These are phyloP conservation scores for Uromyces viciae-fabae DNA, from an alignment of 1,284 basidiomycete species.

Conservation along the genomic window DNA sequence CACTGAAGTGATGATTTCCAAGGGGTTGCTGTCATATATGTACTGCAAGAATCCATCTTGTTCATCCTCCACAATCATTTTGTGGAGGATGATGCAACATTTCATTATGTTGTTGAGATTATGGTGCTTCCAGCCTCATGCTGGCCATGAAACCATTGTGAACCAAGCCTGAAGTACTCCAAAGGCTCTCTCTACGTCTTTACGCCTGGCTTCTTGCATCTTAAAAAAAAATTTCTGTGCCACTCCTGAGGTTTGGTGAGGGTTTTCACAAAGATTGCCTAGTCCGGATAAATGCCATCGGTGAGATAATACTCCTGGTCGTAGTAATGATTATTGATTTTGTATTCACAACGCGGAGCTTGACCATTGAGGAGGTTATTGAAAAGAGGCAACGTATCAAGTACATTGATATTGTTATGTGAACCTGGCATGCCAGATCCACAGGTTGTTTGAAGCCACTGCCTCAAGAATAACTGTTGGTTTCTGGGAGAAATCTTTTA, in stretches of 20 bases:
- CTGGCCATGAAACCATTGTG: neutral
- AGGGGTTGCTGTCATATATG: neutral
- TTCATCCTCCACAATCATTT: slow-evolving; percentile 16
- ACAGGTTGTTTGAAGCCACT: neutral
- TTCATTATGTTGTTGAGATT: neutral
- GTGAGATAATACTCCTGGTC: neutral
- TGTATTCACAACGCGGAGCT: neutral
- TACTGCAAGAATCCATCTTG: neutral
- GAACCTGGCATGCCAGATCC: slow-evolving; percentile 14
- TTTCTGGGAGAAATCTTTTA: neutral
- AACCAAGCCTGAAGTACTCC: slow-evolving; percentile 7
- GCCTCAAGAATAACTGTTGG: neutral
- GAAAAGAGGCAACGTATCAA: neutral
- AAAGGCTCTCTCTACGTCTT: slow-evolving; percentile 13
- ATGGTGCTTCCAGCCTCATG: neutral
- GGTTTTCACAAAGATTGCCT: slow-evolving; percentile 2
- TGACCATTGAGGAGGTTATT: neutral
- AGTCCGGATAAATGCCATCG: slow-evolving; percentile 6
- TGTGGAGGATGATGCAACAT: neutral
- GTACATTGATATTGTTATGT: slow-evolving; percentile 3
- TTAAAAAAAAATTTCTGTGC: neutral
- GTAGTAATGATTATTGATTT: neutral
- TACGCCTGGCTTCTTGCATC: neutral
- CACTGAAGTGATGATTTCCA: neutral
- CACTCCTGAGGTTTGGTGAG: neutral